Evolutionary conservation across 148 eudicot species (phyloP).

Genomic region (Chenopodium berlandieri): DNA sequence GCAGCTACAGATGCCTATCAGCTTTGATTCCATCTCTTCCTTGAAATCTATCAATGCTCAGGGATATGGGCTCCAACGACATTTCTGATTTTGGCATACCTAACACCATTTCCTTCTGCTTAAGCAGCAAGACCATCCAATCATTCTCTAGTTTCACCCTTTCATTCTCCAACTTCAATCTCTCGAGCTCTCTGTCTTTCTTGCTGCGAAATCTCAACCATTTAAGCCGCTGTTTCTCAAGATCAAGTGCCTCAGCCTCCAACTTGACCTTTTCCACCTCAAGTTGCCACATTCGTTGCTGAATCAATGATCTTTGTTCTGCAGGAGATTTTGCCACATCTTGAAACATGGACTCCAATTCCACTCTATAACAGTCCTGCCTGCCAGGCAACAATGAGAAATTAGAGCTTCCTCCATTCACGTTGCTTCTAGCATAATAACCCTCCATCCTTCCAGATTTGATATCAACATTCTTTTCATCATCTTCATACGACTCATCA

Average conservation of each 20-base stretch:
- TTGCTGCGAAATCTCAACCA: conserved; percentile 58
- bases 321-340: conserved; percentile 35
- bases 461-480: conserved; percentile 22
- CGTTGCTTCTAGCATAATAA: conserved; percentile 19
- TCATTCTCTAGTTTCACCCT: conserved; percentile 57
- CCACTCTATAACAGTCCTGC: conserved; percentile 19
- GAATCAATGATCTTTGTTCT: conserved; percentile 36
- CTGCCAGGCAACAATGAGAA: conserved; percentile 22
- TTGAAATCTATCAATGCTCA: conserved; percentile 28
- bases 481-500: conserved; percentile 40
- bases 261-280: conserved; percentile 43
- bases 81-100: conserved; percentile 30
- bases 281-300: conserved; percentile 40
- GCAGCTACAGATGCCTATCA: conserved; percentile 28
- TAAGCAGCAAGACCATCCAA: conserved; percentile 47
- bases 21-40: conserved; percentile 32
- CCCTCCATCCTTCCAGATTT: conserved; percentile 24
- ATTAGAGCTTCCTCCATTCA: conserved; percentile 26
- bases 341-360: conserved; percentile 30
- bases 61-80: conserved; percentile 24
- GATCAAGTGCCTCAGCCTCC: conserved; percentile 45
- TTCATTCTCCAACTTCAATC: conserved; percentile 55
- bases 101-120: conserved; percentile 44
- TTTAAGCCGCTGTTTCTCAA: conserved; percentile 50
- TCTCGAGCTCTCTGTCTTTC: conserved; percentile 59